These are phyloP conservation scores for Luzula sylvatica DNA, from an alignment of 176 grass and related monocot genomes.

Conservation along the genomic window DNA sequence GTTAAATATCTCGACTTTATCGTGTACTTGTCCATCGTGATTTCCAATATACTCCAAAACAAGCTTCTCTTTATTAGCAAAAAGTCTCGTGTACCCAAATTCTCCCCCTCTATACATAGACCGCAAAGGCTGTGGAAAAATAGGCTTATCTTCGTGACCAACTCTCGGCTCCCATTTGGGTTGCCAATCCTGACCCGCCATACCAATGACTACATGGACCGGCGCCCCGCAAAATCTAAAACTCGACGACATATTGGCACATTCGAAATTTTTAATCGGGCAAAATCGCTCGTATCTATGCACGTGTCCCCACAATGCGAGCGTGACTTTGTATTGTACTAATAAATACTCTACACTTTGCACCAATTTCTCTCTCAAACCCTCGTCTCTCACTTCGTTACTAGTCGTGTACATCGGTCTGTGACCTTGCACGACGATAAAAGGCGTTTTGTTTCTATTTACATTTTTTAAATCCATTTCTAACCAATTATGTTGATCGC, in stretches of 20 bases:
- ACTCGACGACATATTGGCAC: conserved; percentile 49
- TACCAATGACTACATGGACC: conserved; percentile 92
- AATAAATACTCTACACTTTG: conserved; percentile 69
- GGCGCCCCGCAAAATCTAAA: conserved; percentile 54
- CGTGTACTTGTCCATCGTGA: conserved; percentile 88
- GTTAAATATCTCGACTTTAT: conserved; percentile 77
- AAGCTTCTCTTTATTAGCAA: conserved; percentile 71
- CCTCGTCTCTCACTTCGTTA: conserved; percentile 49
- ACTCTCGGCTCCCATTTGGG: conserved; percentile 63
- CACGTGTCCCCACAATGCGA: conserved; percentile 91
- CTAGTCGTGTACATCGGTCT: conserved; percentile 91
- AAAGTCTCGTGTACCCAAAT: conserved; percentile 76
- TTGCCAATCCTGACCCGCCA: conserved; percentile 80
- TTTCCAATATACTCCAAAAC: conserved; percentile 64
- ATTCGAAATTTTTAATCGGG: conserved; percentile 64
- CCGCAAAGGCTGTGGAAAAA: conserved; percentile 61
- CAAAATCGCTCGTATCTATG: conserved; percentile 96
- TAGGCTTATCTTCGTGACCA: conserved; percentile 50
- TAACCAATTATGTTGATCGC: conserved; percentile 72
- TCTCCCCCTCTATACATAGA: conserved; percentile 79
- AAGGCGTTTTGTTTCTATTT: conserved; percentile 73
- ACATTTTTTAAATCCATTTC: conserved; percentile 73
- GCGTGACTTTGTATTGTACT: conserved; percentile 70
- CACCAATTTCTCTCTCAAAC: conserved; percentile 50
- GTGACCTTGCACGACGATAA: conserved; percentile 85